These are phyloP conservation scores for Hysterangium stoloniferum DNA, from an alignment of 768 basidiomycete species.

Conservation along the genomic window DNA sequence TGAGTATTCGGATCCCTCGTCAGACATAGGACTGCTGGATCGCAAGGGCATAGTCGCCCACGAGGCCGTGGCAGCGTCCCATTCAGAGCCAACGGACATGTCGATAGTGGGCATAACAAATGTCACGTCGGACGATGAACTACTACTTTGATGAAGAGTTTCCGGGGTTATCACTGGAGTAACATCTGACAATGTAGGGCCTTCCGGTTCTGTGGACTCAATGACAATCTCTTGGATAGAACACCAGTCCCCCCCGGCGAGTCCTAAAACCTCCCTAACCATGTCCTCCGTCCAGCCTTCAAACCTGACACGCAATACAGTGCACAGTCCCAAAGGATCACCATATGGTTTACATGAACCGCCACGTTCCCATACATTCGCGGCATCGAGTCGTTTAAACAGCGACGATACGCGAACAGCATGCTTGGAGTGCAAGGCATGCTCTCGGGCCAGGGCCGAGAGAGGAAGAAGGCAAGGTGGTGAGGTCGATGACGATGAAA, in stretches of 20 bases:
- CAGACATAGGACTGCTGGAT: neutral
- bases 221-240: conserved; percentile 47
- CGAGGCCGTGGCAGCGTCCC: neutral
- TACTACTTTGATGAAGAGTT: too few relatives aligned
- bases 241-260: conserved; percentile 71
- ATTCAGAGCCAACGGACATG: conserved; percentile 32
- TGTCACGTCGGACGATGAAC: conserved; percentile 32
- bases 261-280: conserved; percentile 62
- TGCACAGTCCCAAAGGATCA: conserved; percentile 48
- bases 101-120: conserved; percentile 75
- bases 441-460: conserved; percentile 42
- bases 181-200: too few relatives aligned
- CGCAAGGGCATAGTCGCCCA: neutral
- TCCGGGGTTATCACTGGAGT: too few relatives aligned
- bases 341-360: conserved; percentile 59
- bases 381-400: conserved; percentile 63
- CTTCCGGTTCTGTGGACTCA: neutral
- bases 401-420: conserved; percentile 57
- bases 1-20: neutral
- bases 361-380: conserved; percentile 58
- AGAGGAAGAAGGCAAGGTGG: conserved; percentile 44
- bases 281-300: conserved; percentile 62
- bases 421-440: conserved; percentile 47
- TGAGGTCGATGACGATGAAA: conserved; percentile 28
- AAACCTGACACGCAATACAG: conserved; percentile 61